These are phyloP conservation scores for Zymoseptoria pseudotritici DNA, from an alignment of 2,329 filamentous ascomycete species.

Conservation along the genomic window DNA sequence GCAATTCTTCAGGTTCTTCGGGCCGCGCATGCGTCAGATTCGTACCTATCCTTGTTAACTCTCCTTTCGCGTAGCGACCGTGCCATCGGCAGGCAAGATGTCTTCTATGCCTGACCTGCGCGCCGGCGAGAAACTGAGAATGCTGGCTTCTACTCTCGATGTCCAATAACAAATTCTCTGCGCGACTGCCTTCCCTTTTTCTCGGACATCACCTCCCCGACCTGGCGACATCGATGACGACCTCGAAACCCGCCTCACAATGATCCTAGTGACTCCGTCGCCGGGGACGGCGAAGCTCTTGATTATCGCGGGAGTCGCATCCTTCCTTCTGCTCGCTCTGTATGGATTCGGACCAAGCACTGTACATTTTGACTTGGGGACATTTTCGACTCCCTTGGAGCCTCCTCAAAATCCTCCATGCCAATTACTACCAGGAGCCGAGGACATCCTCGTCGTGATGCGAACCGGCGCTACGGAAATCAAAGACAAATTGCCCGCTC, in stretches of 20 bases:
- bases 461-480: constrained; percentile 54
- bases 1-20: not conserved
- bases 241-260: not conserved
- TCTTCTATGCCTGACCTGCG: not conserved
- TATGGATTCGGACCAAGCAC: not conserved
- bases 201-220: not conserved
- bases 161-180: not conserved
- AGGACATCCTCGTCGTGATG: constrained; percentile 50
- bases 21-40: not conserved
- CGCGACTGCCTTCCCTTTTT: not conserved
- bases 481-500: constrained; percentile 47
- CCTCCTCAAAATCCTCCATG: constrained; percentile 12
- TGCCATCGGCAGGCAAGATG: not conserved
- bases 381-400: not conserved
- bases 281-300: not conserved
- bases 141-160: not conserved
- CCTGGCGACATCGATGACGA: not conserved
- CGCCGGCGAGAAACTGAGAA: not conserved
- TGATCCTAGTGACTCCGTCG: not conserved
- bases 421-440: constrained; percentile 25
- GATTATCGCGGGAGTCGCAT: not conserved
- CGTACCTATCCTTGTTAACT: not conserved
- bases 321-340: not conserved
- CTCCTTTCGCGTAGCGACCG: not conserved
- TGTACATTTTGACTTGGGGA: not conserved